phyloP scores from a whole-genome alignment of 306 rosid genomes.

The Dryas drummondii region DNA sequence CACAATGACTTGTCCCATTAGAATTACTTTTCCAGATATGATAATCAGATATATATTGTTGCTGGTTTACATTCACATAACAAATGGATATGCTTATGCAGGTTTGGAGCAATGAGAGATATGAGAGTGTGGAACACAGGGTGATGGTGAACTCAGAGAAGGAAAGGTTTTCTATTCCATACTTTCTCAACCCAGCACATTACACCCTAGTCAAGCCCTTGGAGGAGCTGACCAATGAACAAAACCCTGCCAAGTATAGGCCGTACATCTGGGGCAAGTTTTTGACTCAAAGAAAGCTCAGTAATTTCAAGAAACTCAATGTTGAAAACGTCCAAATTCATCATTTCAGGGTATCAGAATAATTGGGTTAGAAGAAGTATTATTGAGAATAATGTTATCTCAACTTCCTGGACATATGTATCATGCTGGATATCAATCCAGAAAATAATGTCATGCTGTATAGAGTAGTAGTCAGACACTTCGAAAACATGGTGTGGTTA shows the following conservation, averaged over 20 bases:
- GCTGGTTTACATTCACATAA: background rate
- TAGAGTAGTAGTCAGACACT: background rate
- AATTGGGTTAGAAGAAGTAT: background rate
- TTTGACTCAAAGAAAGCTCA: conserved; percentile 24
- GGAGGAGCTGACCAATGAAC: conserved; percentile 38
- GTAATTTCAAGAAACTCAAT: conserved; percentile 47
- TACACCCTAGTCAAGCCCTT: conserved; percentile 45
- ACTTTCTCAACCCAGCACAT: conserved; percentile 63
- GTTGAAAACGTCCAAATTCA: conserved; percentile 45
- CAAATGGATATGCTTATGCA: conserved; percentile 15
- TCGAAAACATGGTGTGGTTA: background rate
- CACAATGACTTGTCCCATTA: background rate
- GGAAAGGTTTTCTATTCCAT: conserved; percentile 64
- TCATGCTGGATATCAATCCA: background rate
- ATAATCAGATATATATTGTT: too few species aligned
- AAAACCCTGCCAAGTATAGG: conserved; percentile 46
- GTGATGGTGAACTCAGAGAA: conserved; percentile 46
- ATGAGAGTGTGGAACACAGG: conserved; percentile 76
- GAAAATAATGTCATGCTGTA: background rate
- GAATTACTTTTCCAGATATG: too few species aligned
- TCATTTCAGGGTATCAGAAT: conserved; percentile 9
- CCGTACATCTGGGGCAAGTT: conserved; percentile 65
- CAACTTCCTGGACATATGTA: background rate
- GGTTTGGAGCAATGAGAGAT: conserved; percentile 80
- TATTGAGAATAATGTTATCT: background rate